Evolutionary conservation across 257 asterid genomes (phyloP).

Genomic region (Salvia splendens): DNA sequence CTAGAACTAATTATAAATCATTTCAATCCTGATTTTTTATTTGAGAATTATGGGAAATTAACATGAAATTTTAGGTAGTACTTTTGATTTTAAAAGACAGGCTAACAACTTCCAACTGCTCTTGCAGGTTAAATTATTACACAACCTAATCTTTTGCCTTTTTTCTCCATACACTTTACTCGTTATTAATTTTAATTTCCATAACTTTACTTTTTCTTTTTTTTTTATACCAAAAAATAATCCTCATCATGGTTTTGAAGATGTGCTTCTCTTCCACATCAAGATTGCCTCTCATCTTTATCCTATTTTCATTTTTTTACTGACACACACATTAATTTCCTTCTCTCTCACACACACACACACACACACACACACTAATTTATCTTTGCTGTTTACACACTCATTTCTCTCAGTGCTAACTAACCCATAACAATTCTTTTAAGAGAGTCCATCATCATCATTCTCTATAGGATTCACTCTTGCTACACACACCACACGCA

Average conservation of each 20-base stretch:
- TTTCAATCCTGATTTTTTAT: neutral
- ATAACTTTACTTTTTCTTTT: conserved; percentile 32
- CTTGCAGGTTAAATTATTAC: conserved; percentile 68
- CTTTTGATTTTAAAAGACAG: conserved; percentile 52
- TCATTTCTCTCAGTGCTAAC: conserved; percentile 68
- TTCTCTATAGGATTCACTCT: conserved; percentile 5
- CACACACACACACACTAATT: conserved; percentile 37
- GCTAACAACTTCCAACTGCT: conserved; percentile 79
- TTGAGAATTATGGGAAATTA: neutral
- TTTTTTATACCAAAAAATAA: neutral
- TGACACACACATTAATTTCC: conserved; percentile 65
- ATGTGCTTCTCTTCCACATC: conserved; percentile 81
- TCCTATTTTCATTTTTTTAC: conserved; percentile 35
- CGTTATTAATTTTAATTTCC: conserved; percentile 19
- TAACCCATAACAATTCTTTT: conserved; percentile 52
- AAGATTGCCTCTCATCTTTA: conserved; percentile 52
- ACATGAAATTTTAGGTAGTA: conserved; percentile 5
- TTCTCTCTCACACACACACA: conserved; percentile 36
- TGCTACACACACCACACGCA: neutral
- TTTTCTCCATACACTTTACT: conserved; percentile 26
- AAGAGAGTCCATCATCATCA: conserved; percentile 38
- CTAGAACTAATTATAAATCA: no score
- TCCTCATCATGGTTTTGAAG: conserved; percentile 42
- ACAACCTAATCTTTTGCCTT: conserved; percentile 50
- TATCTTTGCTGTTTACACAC: conserved; percentile 87